Percentiles rank a stretch among this genome's conserved stretches.
phyloP scores from a whole-genome alignment of 2,329 filamentous ascomycete genomes.

The Capronia coronata region DNA sequence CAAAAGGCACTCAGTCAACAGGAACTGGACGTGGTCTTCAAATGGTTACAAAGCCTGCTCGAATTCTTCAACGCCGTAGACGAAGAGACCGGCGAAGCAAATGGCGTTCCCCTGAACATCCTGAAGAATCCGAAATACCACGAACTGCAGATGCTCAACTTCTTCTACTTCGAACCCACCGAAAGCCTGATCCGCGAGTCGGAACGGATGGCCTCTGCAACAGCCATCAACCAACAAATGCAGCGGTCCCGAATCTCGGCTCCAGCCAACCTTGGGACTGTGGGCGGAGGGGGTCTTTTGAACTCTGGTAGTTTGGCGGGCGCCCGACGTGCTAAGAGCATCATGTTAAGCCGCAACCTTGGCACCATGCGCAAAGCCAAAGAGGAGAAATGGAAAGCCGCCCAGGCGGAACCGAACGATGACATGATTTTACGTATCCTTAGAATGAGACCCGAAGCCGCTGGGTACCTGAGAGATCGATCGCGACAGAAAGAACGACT shows the following conservation, averaged over 20 bases:
- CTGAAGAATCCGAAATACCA: slow-evolving; percentile 98
- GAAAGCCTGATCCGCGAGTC: slow-evolving; percentile 90
- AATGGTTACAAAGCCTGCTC: slow-evolving; percentile 85
- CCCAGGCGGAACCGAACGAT: slow-evolving; percentile 91
- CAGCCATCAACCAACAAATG: slow-evolving; percentile 67
- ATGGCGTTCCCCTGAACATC: slow-evolving; percentile 83
- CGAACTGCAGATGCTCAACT: slow-evolving; percentile 91
- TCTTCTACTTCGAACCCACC: slow-evolving; percentile 95
- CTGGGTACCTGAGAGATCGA: slow-evolving; percentile 77
- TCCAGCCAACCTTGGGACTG: slow-evolving; percentile 47
- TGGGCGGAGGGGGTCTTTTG: slow-evolving; percentile 45
- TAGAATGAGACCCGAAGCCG: slow-evolving; percentile 87
- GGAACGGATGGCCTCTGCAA: slow-evolving; percentile 88
- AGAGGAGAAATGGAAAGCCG: slow-evolving; percentile 90
- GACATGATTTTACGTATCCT: slow-evolving; percentile 96
- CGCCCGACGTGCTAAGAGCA: slow-evolving; percentile 56
- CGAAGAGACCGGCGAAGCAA: slow-evolving; percentile 71
- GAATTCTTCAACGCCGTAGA: slow-evolving; percentile 93
- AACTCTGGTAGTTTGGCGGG: slow-evolving; percentile 44
- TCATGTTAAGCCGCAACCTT: slow-evolving; percentile 89
- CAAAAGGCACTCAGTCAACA: slow-evolving; percentile 77
- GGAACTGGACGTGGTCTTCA: slow-evolving; percentile 90
- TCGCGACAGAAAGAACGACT: slow-evolving; percentile 91
- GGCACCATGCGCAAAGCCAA: slow-evolving; percentile 95
- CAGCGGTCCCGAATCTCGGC: slow-evolving; percentile 63